phyloP scores from a whole-genome alignment of 1,284 basidiomycete species.

The Hemileccinum hortonii region DNA sequence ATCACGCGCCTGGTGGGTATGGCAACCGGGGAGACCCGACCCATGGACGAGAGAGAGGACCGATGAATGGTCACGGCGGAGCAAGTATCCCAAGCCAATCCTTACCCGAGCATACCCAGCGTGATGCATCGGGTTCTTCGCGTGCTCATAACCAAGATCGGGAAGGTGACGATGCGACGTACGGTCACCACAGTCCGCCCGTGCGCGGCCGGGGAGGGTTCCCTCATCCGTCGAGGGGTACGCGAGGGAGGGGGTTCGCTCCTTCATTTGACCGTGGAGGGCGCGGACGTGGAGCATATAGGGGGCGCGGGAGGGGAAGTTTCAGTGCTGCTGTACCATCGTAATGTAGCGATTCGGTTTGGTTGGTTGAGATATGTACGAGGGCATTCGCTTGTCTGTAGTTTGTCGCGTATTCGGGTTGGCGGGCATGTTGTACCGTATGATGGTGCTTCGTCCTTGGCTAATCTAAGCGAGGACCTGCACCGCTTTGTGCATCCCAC shows the following conservation, averaged over 20 bases:
- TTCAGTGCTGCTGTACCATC: not conserved
- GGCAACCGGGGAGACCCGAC: not conserved
- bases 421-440: no score
- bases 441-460: no score
- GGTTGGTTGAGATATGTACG: no score
- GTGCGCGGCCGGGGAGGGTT: conserved; percentile 11
- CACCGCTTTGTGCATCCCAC: no score
- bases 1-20: not conserved
- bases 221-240: conserved; percentile 2
- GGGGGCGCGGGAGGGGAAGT: conserved; percentile 46
- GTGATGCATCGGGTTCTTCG: not conserved
- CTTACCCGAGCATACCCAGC: conserved; percentile 1
- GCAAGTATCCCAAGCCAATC: not conserved
- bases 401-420: no score
- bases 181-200: not conserved
- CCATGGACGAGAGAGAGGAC: conserved; percentile 8
- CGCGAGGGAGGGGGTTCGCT: conserved; percentile 35
- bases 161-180: conserved; percentile 1
- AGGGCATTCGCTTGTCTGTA: not conserved
- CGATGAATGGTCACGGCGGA: conserved; percentile 8
- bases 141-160: conserved; percentile 2
- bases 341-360: not conserved
- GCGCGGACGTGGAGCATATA: conserved; percentile 42
- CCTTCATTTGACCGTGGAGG: conserved; percentile 40
- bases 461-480: no score